Base-by-base conservation (phyloP, 352 stramenopile species). In the Pythium phragmitis region DNA sequence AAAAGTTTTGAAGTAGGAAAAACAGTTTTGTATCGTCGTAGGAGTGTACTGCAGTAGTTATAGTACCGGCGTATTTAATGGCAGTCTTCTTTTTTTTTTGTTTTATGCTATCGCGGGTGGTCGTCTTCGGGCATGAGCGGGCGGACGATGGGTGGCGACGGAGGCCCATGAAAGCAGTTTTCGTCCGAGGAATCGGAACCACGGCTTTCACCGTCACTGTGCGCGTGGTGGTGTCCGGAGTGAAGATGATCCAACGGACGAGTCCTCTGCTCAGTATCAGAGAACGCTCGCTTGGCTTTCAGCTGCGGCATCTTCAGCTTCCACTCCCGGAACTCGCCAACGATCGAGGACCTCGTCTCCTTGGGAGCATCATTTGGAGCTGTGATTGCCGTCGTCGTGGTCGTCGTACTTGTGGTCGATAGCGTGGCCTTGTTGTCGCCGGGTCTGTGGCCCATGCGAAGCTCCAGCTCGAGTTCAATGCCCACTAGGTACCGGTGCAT, bases 401-500 rank as follows among this genome's bases (percentile, higher is more conserved):
- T 47, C 14, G 17, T 64, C 19, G 46, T 21, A 14, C 4, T 46
- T 46, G 39, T 19, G 39, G 39, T 19, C 39, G 19, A 23, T 17
- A 53, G 60, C 41, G 52, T 67, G 7, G n/a, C n/a, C 6, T 46
- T 65, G 19, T 30, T 36, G n/a, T 59, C 47, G n/a, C 49, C 55
- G 9, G 33, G 30, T 17, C 81, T 75, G 49, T 85, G 84, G 6
- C 80, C 76, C 56, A 91, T 88, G 14, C 81, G 84, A 33, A 90
- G 65, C 62, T 92, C 84, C 0, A 92, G 60, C 47, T 89, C 81
- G 19, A 83, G 72, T 37, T 92, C 85, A 37, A 94, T 91, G 13
- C 83, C 83, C 16, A 94, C 80, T 41, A 96, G 77, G 45, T 96
- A 94, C 4, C 81, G 78, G 41, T 84, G 82, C 78, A 92, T 92